A percentile compares a stretch with the other conserved stretches of the same genome.
Conservation (phyloP, 2,329 filamentous ascomycete species). For the Didymella pomorum region DNA sequence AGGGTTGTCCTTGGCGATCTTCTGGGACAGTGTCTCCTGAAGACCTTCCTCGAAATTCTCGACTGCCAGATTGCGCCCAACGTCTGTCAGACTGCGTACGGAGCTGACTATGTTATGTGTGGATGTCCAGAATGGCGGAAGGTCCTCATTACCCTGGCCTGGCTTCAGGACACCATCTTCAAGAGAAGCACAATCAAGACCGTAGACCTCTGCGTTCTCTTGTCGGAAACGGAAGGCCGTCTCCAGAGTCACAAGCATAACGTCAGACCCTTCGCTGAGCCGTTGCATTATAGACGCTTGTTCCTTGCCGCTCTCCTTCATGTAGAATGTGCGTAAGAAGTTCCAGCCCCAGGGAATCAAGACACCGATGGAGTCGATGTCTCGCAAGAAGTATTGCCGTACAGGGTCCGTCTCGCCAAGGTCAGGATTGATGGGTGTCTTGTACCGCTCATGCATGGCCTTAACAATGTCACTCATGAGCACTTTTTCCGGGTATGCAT, state of each 20-base stretch:
- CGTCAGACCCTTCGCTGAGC: slow-evolving; percentile 74
- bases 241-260: slow-evolving; percentile 71
- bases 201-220: slow-evolving; percentile 74
- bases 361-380: slow-evolving; percentile 72
- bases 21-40: slow-evolving; percentile 51
- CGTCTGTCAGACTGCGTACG: slow-evolving; percentile 49
- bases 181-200: slow-evolving; percentile 72
- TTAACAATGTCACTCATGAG: slow-evolving; percentile 78
- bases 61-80: slow-evolving; percentile 53
- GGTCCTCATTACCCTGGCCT: slow-evolving; percentile 67
- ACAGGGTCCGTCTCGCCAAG: slow-evolving; percentile 79
- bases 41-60: slow-evolving; percentile 51
- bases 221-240: slow-evolving; percentile 75
- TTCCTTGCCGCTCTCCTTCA: slow-evolving; percentile 70
- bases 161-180: slow-evolving; percentile 53
- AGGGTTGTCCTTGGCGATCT: slow-evolving; percentile 55
- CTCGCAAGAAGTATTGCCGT: slow-evolving; percentile 80
- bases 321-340: slow-evolving; percentile 76
- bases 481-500: slow-evolving; percentile 68
- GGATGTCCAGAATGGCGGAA: slow-evolving; percentile 89
- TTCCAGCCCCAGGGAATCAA: slow-evolving; percentile 76
- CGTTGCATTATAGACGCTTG: slow-evolving; percentile 57
- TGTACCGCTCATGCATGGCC: slow-evolving; percentile 78
- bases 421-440: slow-evolving; percentile 69
- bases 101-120: slow-evolving; percentile 58